Evolutionary conservation across 2,329 filamentous ascomycete genomes (phyloP).

Genomic region (Niveomyces coronatus): DNA sequence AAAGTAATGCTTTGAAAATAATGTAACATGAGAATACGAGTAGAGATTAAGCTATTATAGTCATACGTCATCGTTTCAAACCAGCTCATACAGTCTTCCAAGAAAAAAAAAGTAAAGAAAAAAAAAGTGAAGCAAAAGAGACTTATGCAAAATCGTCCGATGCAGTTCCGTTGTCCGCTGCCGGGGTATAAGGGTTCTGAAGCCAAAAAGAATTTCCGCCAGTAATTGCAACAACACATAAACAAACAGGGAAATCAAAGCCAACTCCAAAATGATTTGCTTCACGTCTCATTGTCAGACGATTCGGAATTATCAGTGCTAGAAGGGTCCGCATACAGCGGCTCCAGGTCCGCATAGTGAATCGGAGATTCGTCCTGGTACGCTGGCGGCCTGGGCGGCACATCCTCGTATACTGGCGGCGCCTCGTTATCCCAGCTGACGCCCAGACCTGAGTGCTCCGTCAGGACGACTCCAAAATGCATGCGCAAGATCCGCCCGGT

Average conservation of each 20-base stretch:
- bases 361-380: conserved; percentile 38
- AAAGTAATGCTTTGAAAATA: background rate
- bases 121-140: background rate
- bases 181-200: conserved; percentile 7
- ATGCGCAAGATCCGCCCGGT: conserved; percentile 85
- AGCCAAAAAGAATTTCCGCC: background rate
- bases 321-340: conserved; percentile 18
- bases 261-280: background rate
- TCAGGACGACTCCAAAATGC: conserved; percentile 76
- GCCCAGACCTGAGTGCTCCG: conserved; percentile 74
- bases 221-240: background rate
- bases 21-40: too few relatives aligned
- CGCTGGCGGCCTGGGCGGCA: conserved; percentile 72
- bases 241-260: background rate
- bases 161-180: conserved; percentile 10
- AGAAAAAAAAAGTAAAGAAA: background rate
- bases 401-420: conserved; percentile 87
- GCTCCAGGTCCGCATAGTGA: conserved; percentile 31
- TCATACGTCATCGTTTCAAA: too few relatives aligned
- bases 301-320: conserved; percentile 7
- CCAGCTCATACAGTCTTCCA: too few relatives aligned
- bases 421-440: conserved; percentile 97
- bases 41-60: too few relatives aligned
- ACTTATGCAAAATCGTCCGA: conserved; percentile 1
- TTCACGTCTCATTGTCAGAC: background rate